phyloP scores from a whole-genome alignment of 768 basidiomycete genomes.

The Exsudoporus frostii region DNA sequence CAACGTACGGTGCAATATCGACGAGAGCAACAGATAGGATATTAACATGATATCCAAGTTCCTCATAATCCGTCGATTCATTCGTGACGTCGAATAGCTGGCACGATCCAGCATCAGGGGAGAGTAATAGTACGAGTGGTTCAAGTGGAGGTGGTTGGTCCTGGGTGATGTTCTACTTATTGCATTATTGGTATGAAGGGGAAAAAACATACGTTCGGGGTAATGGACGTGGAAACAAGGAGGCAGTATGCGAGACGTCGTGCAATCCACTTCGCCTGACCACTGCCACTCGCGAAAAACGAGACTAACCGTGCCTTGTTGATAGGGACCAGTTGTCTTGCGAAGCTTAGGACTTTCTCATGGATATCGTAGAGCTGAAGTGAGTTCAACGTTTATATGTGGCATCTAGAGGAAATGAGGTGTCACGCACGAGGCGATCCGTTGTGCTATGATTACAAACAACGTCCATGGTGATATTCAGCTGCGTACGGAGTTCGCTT shows the following conservation, averaged over 20 bases:
- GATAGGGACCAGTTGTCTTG: constrained; percentile 39
- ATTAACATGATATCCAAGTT: constrained; percentile 50
- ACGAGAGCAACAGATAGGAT: constrained; percentile 60
- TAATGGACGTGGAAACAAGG: constrained; percentile 4
- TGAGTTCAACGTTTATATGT: background rate
- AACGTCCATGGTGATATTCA: constrained; percentile 46
- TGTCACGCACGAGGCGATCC: constrained; percentile 27
- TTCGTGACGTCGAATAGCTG: constrained; percentile 54
- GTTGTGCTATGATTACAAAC: constrained; percentile 40
- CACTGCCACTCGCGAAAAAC: constrained; percentile 50
- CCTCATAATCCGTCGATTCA: constrained; percentile 58
- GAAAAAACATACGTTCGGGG: constrained; percentile 13
- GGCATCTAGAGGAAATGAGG: background rate
- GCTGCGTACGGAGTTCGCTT: constrained; percentile 42
- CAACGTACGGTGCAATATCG: constrained; percentile 55
- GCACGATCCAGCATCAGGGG: constrained; percentile 37
- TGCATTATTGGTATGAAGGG: background rate
- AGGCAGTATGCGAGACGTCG: constrained; percentile 51
- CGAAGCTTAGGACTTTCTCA: constrained; percentile 41
- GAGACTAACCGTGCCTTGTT: constrained; percentile 52
- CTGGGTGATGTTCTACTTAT: constrained; percentile 28
- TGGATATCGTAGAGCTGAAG: constrained; percentile 48
- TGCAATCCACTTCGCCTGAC: constrained; percentile 51
- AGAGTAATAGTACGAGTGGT: constrained; percentile 49
- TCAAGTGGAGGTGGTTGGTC: constrained; percentile 47